phyloP scores from a whole-genome alignment of 306 rosid genomes.

The Fragaria vesca region DNA sequence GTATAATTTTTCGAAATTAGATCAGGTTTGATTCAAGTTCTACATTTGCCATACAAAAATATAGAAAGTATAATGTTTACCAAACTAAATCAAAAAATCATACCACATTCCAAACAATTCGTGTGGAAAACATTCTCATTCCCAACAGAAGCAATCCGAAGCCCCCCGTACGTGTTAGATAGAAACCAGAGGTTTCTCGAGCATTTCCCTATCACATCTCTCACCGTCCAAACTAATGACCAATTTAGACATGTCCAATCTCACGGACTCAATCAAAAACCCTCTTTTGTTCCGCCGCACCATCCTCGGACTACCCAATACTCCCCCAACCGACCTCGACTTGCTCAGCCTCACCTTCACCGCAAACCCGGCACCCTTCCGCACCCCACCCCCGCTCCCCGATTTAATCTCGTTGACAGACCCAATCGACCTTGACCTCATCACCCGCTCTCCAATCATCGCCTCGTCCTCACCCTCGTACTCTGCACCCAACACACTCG shows the following conservation, averaged over 20 bases:
- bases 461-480: conserved; percentile 21
- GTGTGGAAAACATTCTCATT: not conserved
- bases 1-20: not conserved
- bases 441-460: conserved; percentile 17
- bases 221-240: conserved; percentile 29
- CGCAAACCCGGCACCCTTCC: conserved; percentile 33
- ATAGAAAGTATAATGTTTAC: not conserved
- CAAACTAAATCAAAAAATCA: not conserved
- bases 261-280: conserved; percentile 26
- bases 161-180: not conserved
- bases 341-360: conserved; percentile 43
- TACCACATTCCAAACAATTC: not conserved
- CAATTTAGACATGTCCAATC: conserved; percentile 44
- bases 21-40: not conserved
- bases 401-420: conserved; percentile 25
- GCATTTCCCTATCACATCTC: conserved; percentile 36
- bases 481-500: conserved; percentile 45
- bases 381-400: conserved; percentile 13
- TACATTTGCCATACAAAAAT: not conserved
- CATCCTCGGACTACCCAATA: conserved; percentile 24
- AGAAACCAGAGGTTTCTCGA: conserved; percentile 49
- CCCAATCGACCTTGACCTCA: conserved; percentile 58
- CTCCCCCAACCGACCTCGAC: conserved; percentile 65
- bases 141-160: not conserved
- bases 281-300: conserved; percentile 15